Conservation (phyloP, 2,329 filamentous ascomycete species). For the Massarina eburnea region DNA sequence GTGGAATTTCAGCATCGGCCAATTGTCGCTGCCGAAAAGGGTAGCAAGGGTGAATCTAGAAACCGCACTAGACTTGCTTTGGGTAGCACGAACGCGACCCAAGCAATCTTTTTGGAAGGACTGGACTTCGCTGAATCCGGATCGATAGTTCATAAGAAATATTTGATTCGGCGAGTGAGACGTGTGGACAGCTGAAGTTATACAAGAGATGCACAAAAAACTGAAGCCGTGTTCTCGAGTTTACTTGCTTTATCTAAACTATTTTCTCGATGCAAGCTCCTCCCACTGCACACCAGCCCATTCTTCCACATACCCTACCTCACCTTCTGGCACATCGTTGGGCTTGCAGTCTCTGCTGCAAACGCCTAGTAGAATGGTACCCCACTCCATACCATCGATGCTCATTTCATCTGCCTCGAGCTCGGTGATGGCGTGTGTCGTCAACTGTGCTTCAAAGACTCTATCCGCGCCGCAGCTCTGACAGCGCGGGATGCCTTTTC, state of each 20-base stretch:
- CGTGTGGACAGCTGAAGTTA: not conserved
- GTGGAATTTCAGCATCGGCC: conserved; percentile 16
- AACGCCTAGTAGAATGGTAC: conserved; percentile 83
- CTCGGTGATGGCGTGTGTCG: conserved; percentile 85
- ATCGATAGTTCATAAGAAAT: not conserved
- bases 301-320: conserved; percentile 83
- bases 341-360: conserved; percentile 78
- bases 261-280: conserved; percentile 54
- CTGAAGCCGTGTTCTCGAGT: no score
- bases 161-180: not conserved
- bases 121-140: not conserved
- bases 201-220: not conserved
- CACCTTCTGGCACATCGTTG: conserved; percentile 58
- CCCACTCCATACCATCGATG: conserved; percentile 94
- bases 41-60: conserved; percentile 6
- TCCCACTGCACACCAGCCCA: conserved; percentile 99
- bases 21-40: conserved; percentile 9
- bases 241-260: not conserved
- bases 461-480: conserved; percentile 71
- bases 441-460: conserved; percentile 89
- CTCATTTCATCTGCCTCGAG: conserved; percentile 72
- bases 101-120: not conserved
- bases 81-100: not conserved
- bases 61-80: conserved; percentile 1
- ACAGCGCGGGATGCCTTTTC: conserved; percentile 69